Evolutionary conservation across 2,329 filamentous ascomycete species (phyloP), one percentile per base, ranked within the genome.

Genomic region (Metarhizium album): DNA sequence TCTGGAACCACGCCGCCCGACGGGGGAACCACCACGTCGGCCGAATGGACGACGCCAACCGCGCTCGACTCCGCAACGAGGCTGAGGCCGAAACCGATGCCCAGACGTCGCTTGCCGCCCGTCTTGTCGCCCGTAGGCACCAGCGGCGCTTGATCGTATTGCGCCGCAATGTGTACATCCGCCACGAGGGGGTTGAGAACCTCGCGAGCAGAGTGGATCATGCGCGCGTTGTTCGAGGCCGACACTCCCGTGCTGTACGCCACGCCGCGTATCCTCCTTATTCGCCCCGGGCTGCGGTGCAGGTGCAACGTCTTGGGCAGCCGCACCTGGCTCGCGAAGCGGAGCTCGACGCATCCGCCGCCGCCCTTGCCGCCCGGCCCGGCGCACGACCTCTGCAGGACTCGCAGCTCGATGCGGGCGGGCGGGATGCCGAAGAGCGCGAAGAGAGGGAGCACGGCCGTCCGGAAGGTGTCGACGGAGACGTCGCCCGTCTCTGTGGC

Each of bases 241-340:
- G 87, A 87, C 1, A 97, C 90, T 45, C 94, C 93, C 1, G 88
- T 90, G 50, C 87, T 86, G 69, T 97, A 98, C 46, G 93, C 90
- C 42, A 98, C 93, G 53, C 93, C 93, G 51, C 91, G 79, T 57
- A 98, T 86, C 59, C 83, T 82, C 76, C 90, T 91, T 61, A 98
- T 85, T 51, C 87, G 77, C 7, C 93, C 93, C 0, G 90, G 82
- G 55, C 81, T 86, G 59, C 94, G 77, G 65, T 84, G 78, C 50
- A 96, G 70, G 68, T 98, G 93, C 64, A 98, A 73, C 37, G 93
- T 98, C 73, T 95, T 95, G 11, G 93, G 93, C 48, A 97, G 73
- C 37, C 91, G 82, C 13, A 98, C 86, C 70, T 98, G 93, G 66
- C 91, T 90, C 20, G 87, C 90, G 64, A 97, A 97, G 7, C 90